These are phyloP conservation scores for Neurospora sp. DNA, from an alignment of 495 filamentous ascomycete genomes.

Conservation along the genomic window DNA sequence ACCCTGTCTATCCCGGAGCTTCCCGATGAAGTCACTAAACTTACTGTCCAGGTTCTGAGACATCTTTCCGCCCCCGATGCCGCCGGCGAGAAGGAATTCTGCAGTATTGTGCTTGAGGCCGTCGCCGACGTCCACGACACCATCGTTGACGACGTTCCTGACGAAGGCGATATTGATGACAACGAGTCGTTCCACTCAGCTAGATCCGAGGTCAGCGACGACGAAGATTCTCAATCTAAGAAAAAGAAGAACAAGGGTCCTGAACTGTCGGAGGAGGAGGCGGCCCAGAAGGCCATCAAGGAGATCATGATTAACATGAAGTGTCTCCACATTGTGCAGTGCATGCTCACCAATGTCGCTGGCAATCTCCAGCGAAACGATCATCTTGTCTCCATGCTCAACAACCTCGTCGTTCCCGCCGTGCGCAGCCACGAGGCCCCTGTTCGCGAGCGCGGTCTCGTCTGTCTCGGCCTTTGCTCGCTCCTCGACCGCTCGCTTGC, in stretches of 20 bases:
- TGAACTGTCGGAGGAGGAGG: conserved; percentile 58
- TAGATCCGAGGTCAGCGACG: conserved; percentile 66
- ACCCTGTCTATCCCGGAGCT: conserved; percentile 76
- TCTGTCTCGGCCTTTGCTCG: conserved; percentile 83
- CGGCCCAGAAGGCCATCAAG: conserved; percentile 68
- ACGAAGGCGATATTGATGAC: conserved; percentile 44
- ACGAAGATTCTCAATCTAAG: conserved; percentile 41
- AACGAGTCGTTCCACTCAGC: conserved; percentile 90
- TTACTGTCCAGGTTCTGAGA: conserved; percentile 73
- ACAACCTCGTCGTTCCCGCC: conserved; percentile 91
- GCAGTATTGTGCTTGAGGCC: conserved; percentile 81
- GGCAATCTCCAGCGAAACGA: conserved; percentile 77
- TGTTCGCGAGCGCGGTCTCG: conserved; percentile 78
- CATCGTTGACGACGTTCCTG: conserved; percentile 50
- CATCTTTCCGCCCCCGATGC: conserved; percentile 67
- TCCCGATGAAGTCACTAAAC: conserved; percentile 83
- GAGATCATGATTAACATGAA: conserved; percentile 98
- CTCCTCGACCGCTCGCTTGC: conserved; percentile 86
- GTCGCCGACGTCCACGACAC: conserved; percentile 94
- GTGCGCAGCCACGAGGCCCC: conserved; percentile 88
- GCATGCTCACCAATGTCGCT: conserved; percentile 87
- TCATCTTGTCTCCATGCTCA: conserved; percentile 85
- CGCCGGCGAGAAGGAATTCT: conserved; percentile 85
- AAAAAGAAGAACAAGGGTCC: conserved; percentile 36
- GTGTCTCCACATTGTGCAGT: conserved; percentile 93